Percentiles rank a stretch among this genome's conserved stretches.
Conservation (phyloP, 345 rosid genomes). For the Arabidopsis arenosa region DNA sequence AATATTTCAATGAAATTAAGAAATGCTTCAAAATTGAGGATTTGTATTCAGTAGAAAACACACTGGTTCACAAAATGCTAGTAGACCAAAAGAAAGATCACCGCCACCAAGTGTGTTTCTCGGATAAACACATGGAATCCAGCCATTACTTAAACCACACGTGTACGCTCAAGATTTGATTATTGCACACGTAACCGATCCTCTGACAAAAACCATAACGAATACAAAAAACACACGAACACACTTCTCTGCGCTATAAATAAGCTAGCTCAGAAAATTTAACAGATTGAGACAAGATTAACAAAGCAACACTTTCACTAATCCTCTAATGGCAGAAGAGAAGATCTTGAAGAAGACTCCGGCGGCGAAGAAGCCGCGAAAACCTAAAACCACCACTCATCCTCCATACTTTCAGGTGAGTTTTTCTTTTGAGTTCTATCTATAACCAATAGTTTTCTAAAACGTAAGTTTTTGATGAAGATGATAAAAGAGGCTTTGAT, state of each 20-base stretch:
- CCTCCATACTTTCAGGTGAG: conserved; percentile 86
- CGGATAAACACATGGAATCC: not conserved
- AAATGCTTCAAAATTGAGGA: conserved; percentile 17
- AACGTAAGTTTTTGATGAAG: conserved; percentile 44
- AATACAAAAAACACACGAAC: conserved; percentile 2
- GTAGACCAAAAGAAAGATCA: not conserved
- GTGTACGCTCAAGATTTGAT: conserved; percentile 52
- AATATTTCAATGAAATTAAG: not conserved
- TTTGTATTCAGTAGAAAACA: conserved; percentile 53
- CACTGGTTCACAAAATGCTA: conserved; percentile 30
- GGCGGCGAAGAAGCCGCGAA: conserved; percentile 51
- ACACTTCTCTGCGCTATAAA: conserved; percentile 50
- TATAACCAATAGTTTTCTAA: not conserved
- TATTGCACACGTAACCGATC: conserved; percentile 55
- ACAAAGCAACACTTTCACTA: not conserved
- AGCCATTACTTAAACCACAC: conserved; percentile 37
- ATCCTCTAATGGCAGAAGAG: conserved; percentile 42
- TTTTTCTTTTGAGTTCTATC: not conserved
- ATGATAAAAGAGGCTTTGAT: conserved; percentile 79
- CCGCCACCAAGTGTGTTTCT: conserved; percentile 18
- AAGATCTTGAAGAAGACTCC: conserved; percentile 46
- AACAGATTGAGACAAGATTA: not conserved
- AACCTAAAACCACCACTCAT: conserved; percentile 60
- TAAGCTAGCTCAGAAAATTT: not conserved
- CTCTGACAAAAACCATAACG: not conserved